Evolutionary conservation across 768 basidiomycete species (phyloP).

Genomic region (Naganishia friedmannii): DNA sequence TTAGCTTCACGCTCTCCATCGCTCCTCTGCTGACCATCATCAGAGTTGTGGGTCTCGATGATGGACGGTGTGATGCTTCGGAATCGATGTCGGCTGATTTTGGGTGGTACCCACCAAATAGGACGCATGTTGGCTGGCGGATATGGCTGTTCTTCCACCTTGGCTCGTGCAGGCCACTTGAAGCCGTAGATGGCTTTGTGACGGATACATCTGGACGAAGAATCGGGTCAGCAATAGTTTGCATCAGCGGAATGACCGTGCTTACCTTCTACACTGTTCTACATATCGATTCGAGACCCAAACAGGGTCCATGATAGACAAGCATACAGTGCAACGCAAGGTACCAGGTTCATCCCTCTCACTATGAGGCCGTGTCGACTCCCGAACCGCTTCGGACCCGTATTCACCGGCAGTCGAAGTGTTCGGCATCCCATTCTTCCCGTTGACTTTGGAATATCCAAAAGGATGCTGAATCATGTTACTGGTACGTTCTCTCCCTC

Average conservation of each 20-base stretch:
- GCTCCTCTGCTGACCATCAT: not conserved
- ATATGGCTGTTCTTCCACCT: slow-evolving; percentile 19
- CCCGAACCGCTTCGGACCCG: not conserved
- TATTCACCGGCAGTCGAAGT: not conserved
- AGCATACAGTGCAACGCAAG: not conserved
- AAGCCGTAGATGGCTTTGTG: slow-evolving; percentile 21
- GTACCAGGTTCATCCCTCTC: slow-evolving; percentile 14
- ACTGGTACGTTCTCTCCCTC: slow-evolving; percentile 14
- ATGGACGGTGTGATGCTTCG: not conserved
- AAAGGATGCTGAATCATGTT: slow-evolving; percentile 19
- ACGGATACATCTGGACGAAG: slow-evolving; percentile 3
- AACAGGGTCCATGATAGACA: slow-evolving; percentile 14
- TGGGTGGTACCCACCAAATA: slow-evolving; percentile 20
- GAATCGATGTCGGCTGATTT: slow-evolving; percentile 14
- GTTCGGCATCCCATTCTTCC: too few species aligned
- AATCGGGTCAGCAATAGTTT: not conserved
- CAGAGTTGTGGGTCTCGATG: not conserved
- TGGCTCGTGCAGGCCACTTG: slow-evolving; percentile 16
- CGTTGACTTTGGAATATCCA: not conserved
- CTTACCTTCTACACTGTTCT: slow-evolving; percentile 17
- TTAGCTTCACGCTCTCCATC: not conserved
- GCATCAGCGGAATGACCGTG: too few species aligned
- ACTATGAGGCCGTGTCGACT: not conserved
- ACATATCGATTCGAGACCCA: slow-evolving; percentile 18
- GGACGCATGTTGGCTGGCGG: slow-evolving; percentile 19